Conservation (phyloP, 345 rosid genomes). For the Cardamine occulta region DNA sequence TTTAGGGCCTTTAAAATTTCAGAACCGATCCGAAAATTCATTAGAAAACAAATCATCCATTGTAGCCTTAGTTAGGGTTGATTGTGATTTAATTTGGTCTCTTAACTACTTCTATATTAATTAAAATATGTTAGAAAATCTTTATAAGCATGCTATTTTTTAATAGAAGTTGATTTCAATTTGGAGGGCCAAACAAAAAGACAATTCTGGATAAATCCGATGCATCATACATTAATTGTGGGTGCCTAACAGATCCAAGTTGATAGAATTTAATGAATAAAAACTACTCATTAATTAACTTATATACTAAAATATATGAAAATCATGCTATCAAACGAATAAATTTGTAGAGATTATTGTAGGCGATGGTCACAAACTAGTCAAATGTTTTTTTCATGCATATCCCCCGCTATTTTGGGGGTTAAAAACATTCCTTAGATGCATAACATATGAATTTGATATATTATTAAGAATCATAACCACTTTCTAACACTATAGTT, state of each 20-base stretch:
- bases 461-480: constrained; percentile 41
- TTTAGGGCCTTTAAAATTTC: too few relatives aligned
- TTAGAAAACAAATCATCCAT: too few relatives aligned
- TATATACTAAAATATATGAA: constrained; percentile 23
- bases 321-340: constrained; percentile 32
- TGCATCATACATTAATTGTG: constrained; percentile 34
- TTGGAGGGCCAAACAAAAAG: constrained; percentile 20
- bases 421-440: constrained; percentile 46
- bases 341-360: constrained; percentile 24
- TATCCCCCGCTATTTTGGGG: constrained; percentile 44
- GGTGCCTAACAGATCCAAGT: constrained; percentile 41
- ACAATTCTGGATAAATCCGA: constrained; percentile 33
- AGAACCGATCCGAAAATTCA: not conserved
- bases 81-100: constrained; percentile 27
- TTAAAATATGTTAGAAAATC: constrained; percentile 9
- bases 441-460: constrained; percentile 38
- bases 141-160: constrained; percentile 22
- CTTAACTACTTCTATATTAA: constrained; percentile 17
- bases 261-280: constrained; percentile 25
- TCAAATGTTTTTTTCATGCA: constrained; percentile 41
- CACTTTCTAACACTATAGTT: constrained; percentile 34
- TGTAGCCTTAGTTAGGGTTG: constrained; percentile 26
- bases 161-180: constrained; percentile 1
- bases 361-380: constrained; percentile 43
- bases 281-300: constrained; percentile 23